phyloP scores from a whole-genome alignment of 129 eudicot species.

The Helianthus annuus region DNA sequence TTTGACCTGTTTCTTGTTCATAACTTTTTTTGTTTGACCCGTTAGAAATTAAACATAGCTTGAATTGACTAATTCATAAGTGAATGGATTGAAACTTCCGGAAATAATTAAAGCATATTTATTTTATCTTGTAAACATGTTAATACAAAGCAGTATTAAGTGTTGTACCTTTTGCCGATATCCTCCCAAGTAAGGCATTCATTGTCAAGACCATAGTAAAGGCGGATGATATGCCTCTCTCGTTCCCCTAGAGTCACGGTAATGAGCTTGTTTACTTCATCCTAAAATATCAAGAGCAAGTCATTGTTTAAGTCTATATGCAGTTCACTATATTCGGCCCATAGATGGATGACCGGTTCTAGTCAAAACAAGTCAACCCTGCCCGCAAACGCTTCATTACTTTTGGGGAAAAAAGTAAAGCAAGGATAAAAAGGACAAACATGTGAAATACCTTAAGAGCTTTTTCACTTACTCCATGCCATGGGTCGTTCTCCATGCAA shows the following conservation, averaged over 20 bases:
- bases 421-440: background rate
- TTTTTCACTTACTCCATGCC: conserved; percentile 89
- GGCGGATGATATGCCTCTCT: conserved; percentile 76
- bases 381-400: background rate
- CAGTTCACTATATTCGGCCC: conserved; percentile 43
- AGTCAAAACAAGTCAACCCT: conserved; percentile 61
- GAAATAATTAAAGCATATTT: background rate
- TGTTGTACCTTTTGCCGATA: conserved; percentile 70
- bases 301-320: background rate
- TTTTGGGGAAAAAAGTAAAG: background rate
- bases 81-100: background rate
- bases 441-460: conserved; percentile 74
- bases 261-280: conserved; percentile 78
- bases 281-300: conserved; percentile 43
- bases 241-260: conserved; percentile 58
- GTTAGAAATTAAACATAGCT: background rate
- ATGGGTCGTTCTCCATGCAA: conserved; percentile 74
- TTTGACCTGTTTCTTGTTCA: background rate
- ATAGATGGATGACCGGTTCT: conserved; percentile 52
- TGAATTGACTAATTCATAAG: background rate
- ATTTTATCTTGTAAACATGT: background rate
- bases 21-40: background rate
- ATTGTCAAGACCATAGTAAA: conserved; percentile 82
- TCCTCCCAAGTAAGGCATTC: conserved; percentile 99
- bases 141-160: conserved; percentile 1